Evolutionary conservation across 2,329 filamentous ascomycete genomes (phyloP), one percentile per base, ranked within the genome.

Genomic region (Xylariaceae sp.): DNA sequence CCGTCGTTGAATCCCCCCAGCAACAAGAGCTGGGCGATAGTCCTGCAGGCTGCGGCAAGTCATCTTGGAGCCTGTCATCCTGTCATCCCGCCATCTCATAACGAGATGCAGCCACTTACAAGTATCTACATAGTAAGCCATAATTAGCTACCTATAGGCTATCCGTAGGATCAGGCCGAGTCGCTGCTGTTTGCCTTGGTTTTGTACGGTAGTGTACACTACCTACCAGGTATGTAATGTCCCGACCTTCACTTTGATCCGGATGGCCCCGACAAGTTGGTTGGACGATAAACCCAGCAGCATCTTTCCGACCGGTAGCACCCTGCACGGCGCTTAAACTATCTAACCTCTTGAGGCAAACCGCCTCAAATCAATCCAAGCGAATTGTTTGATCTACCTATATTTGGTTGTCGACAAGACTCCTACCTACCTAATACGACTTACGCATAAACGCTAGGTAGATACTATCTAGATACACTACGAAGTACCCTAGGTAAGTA

Each of bases 231-330:
- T n/a, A n/a, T n/a, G 32, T 10, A n/a, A 34, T 10, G 32, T 5
- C 13, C 9, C 10, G 32, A 34, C 13, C n/a, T n/a, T 12, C 32
- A 34, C 32, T 10, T 15, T 10, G 32, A 34, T 34, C 32, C 32
- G 22, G n/a, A 36, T 47, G 51, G 54, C 54, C n/a, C 56, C 56
- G 51, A 47, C 56, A 45, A 47, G 18, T 44, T 59, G 56, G 56
- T 59, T 59, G 56, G 54, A 26, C 54, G 41, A 45, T 40, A 47
- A 48, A 42, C 47, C 54, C 54, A n/a, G n/a, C 54, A 49, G 43
- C 41, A 34, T 34, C n/a, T 39, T 16, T 34, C n/a, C n/a, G n/a
- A 34, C 44, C 42, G 18, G 29, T 34, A 30, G 29, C 29, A 30
- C 10, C 32, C 32, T 15, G 10, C 32, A 10, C 32, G 32, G 10